Conservation (phyloP, 805 yeast species). For the Starmerella roubikii region DNA sequence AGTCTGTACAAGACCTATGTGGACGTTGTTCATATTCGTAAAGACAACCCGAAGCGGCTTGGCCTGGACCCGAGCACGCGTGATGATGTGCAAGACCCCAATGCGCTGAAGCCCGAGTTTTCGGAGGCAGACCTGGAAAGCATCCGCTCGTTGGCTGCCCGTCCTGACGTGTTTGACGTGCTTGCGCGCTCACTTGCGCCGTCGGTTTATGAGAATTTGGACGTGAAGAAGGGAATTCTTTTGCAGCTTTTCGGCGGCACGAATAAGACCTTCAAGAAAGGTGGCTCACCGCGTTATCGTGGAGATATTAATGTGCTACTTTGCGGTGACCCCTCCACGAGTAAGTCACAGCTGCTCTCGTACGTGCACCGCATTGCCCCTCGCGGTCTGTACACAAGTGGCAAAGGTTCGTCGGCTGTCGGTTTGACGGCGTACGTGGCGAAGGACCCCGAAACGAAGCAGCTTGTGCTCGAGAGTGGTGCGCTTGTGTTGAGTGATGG, state of each 20-base stretch:
- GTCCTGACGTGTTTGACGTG: constrained; percentile 74
- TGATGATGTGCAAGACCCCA: no score
- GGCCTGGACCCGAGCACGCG: constrained; percentile 65
- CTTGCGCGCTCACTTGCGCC: constrained; percentile 90
- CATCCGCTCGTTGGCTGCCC: constrained; percentile 46
- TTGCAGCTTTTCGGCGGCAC: constrained; percentile 93
- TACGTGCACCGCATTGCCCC: constrained; percentile 97
- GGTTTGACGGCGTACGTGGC: constrained; percentile 97
- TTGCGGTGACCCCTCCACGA: constrained; percentile 97
- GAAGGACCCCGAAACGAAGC: constrained; percentile 84
- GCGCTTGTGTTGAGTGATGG: constrained; percentile 95
- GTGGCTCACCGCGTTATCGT: constrained; percentile 71
- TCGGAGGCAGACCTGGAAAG: constrained; percentile 54
- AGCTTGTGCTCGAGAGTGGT: constrained; percentile 86
- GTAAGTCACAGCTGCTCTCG: constrained; percentile 86
- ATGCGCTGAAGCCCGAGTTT: constrained; percentile 48
- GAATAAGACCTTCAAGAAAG: constrained; percentile 72
- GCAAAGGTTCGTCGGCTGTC: constrained; percentile 98
- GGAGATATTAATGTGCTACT: constrained; percentile 86
- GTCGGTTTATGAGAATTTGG: constrained; percentile 91
- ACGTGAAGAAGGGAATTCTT: constrained; percentile 87
- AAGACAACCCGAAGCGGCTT: constrained; percentile 66
- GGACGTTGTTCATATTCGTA: constrained; percentile 86
- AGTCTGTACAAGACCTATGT: constrained; percentile 80
- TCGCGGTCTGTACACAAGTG: constrained; percentile 93